Base-by-base conservation (phyloP, 352 stramenopile species). In the Pythium brassicae region DNA sequence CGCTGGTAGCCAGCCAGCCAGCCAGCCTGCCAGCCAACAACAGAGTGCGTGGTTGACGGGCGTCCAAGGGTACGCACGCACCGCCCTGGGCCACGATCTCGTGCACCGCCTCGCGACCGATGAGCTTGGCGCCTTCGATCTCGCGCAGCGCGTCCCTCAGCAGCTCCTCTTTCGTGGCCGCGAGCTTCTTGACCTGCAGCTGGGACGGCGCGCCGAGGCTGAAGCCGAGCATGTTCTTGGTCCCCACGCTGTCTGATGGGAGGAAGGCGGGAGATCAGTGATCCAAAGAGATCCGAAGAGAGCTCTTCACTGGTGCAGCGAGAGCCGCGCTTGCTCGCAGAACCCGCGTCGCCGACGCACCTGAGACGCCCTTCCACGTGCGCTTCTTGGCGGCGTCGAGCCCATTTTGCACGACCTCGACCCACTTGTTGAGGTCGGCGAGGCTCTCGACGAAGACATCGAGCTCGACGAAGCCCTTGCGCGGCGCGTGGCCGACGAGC, bases 381-480 rank as follows among this genome's bases (percentile, higher is more conserved):
- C 82, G 55, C 50, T 83, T 75, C 25, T 82, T 80, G 53, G 74
- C 69, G 11, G 71, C 65, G 23, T 79, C 72, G 4, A 92, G 59
- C 23, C 79, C 79, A 56, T 94, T 89, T 48, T 88, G 73, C 7
- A 78, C 80, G 15, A 94, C 79, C 49, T 91, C 75, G 35, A 94
- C 67, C 84, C 84, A 94, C 57, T 91, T 87, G 63, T 77, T 83
- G 11, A 86, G 66, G 49, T 92, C 77, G 1, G 44, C 46, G 9
- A 84, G 56, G 39, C 73, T 64, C 40, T 93, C 81, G 32, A 92
- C 81, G 50, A 86, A 92, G 59, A 91, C 72, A 51, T 89, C 81
- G 48, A 91, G 77, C 70, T 94, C 83, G 17, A 87, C 70, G 64
- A 88, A 92, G 35, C 83, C 81, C 40, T 89, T 85, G 37, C 65